Conservation (phyloP, 2,329 filamentous ascomycete genomes). For the Pochonia chlamydosporia region DNA sequence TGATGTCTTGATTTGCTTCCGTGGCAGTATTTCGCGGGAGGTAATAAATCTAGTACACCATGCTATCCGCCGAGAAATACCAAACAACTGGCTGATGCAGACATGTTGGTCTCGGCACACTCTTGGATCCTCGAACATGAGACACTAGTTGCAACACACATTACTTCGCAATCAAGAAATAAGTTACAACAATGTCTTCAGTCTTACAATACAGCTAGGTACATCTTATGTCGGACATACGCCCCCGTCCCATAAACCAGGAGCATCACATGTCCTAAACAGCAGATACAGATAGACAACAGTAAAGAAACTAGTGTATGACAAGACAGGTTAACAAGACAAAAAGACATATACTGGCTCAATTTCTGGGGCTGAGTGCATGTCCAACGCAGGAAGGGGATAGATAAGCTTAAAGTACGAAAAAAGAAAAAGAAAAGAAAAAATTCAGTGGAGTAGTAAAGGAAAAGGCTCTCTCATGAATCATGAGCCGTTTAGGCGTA, state of each 20-base stretch:
- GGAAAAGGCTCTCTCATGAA: conserved; percentile 21
- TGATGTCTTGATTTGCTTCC: too few relatives aligned
- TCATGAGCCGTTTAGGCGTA: conserved; percentile 28
- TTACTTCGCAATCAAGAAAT: too few relatives aligned
- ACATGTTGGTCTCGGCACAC: too few relatives aligned
- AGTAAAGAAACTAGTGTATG: neutral
- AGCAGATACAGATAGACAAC: neutral
- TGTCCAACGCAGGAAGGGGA: neutral
- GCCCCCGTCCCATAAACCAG: neutral
- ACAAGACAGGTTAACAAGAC: neutral
- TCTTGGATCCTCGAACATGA: too few relatives aligned
- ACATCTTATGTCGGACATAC: neutral
- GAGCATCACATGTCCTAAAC: too few relatives aligned
- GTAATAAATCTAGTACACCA: too few relatives aligned
- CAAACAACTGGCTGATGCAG: too few relatives aligned
- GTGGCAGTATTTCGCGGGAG: too few relatives aligned
- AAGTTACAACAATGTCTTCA: too few relatives aligned
- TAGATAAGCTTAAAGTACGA: neutral
- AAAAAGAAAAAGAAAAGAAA: neutral
- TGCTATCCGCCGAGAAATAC: too few relatives aligned
- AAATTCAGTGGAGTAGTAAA: conserved; percentile 8
- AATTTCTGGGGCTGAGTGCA: neutral
- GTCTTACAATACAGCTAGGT: neutral
- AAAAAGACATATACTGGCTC: neutral
- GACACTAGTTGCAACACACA: too few relatives aligned